phyloP scores from a whole-genome alignment of 2,329 filamentous ascomycete species.

The Clarireedia paspali region DNA sequence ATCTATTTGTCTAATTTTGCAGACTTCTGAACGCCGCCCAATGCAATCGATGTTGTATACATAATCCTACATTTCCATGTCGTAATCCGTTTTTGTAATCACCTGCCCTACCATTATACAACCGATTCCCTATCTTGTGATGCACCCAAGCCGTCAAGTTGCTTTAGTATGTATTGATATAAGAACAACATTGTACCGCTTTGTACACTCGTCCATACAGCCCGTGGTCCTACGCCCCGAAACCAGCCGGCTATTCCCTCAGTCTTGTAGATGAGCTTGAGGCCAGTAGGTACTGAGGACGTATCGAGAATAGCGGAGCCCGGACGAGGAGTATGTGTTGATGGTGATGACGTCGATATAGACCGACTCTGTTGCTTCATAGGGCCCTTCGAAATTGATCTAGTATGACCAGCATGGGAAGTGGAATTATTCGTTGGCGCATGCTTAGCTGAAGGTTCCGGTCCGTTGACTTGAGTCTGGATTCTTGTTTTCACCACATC shows the following conservation, averaged over 20 bases:
- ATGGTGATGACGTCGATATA: slow-evolving; percentile 87
- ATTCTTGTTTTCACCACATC: slow-evolving; percentile 97
- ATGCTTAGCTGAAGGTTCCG: slow-evolving; percentile 22
- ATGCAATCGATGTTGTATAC: slow-evolving; percentile 3
- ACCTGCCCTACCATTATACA: slow-evolving; percentile 14
- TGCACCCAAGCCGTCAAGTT: slow-evolving; percentile 49
- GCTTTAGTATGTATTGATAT: slow-evolving; percentile 79
- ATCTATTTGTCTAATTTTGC: slow-evolving; percentile 10
- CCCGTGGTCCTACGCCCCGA: slow-evolving; percentile 83
- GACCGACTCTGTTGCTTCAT: slow-evolving; percentile 49
- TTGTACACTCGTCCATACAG: slow-evolving; percentile 96
- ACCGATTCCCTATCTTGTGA: slow-evolving; percentile 16
- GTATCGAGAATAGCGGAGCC: slow-evolving; percentile 78
- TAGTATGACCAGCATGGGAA: slow-evolving; percentile 15
- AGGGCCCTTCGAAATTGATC: slow-evolving; percentile 15
- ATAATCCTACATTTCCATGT: slow-evolving; percentile 9
- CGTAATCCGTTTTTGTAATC: background rate
- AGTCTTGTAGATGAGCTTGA: slow-evolving; percentile 80
- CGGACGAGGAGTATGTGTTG: slow-evolving; percentile 71
- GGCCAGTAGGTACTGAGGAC: slow-evolving; percentile 76
- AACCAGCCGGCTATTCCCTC: slow-evolving; percentile 91
- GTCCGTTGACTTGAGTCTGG: slow-evolving; percentile 73
- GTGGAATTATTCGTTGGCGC: slow-evolving; percentile 7
- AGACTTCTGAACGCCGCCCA: slow-evolving; percentile 4
- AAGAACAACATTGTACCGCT: slow-evolving; percentile 94